phyloP scores from a whole-genome alignment of 2,329 filamentous ascomycete species.

The Aspergillus pseudonomiae region DNA sequence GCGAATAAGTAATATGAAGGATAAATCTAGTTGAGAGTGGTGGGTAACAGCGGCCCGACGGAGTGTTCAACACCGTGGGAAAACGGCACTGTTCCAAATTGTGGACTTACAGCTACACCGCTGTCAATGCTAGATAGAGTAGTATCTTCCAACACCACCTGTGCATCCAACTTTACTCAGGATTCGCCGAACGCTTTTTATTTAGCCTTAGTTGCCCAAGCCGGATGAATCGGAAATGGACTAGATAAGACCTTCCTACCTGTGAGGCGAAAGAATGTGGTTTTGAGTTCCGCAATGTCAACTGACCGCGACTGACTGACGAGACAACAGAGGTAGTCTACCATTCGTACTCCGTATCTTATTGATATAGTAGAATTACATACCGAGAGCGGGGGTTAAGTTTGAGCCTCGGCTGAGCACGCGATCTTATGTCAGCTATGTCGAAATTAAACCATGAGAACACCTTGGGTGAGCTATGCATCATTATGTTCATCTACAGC shows the following conservation, averaged over 20 bases:
- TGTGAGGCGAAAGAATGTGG: not conserved
- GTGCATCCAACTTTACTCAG: not conserved
- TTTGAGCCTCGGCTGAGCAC: conserved; percentile 3
- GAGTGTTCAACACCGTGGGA: not conserved
- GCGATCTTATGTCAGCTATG: conserved; percentile 4
- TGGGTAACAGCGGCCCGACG: not conserved
- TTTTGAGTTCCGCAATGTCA: not conserved
- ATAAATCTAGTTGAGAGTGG: not conserved
- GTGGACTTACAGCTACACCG: not conserved
- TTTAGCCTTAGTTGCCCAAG: not conserved
- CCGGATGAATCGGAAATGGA: not conserved
- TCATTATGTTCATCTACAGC: not conserved
- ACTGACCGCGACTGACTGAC: not conserved
- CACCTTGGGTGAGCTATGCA: too few species aligned
- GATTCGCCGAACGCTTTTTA: not conserved
- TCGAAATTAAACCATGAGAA: not conserved
- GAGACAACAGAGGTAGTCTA: not conserved
- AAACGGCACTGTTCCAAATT: not conserved
- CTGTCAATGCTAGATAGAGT: not conserved
- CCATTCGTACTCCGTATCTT: not conserved
- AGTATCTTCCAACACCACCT: not conserved
- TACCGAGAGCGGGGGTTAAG: not conserved
- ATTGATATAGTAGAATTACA: not conserved
- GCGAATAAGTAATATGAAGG: not conserved
- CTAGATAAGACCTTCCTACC: not conserved